These are phyloP conservation scores for Komagataella populi DNA, from an alignment of 805 yeast species.

Conservation along the genomic window DNA sequence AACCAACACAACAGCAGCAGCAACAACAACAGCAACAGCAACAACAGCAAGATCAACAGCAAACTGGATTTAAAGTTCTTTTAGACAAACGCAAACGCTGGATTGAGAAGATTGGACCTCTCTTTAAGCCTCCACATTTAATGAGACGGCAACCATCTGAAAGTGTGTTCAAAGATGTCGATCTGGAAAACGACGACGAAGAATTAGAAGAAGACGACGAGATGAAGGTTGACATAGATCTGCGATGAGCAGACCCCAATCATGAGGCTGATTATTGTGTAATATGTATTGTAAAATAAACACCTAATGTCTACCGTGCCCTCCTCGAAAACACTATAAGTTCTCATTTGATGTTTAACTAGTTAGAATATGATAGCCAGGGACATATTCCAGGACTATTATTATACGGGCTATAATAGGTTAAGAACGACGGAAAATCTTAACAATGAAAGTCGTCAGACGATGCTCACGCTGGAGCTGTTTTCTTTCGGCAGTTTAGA, in stretches of 20 bases:
- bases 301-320: background rate
- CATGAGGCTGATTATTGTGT: background rate
- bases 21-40: conserved; percentile 18
- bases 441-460: background rate
- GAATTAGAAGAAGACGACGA: conserved; percentile 6
- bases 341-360: background rate
- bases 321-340: background rate
- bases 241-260: background rate
- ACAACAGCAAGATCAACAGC: conserved; percentile 62
- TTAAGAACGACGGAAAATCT: background rate
- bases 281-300: too few species aligned
- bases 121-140: conserved; percentile 51
- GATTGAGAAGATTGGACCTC: conserved; percentile 81
- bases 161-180: conserved; percentile 33
- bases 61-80: conserved; percentile 63
- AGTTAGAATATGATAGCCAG: background rate
- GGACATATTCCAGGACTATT: background rate
- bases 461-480: conserved; percentile 10
- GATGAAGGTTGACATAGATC: conserved; percentile 1
- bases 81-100: conserved; percentile 81
- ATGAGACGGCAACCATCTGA: conserved; percentile 69
- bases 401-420: background rate
- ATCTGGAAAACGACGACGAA: conserved; percentile 9
- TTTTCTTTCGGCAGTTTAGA: conserved; percentile 13
- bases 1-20: conserved; percentile 15